Evolutionary conservation across 2,329 filamentous ascomycete genomes (phyloP), one percentile per base, ranked within the genome.

Genomic region (Xylariales sp.): DNA sequence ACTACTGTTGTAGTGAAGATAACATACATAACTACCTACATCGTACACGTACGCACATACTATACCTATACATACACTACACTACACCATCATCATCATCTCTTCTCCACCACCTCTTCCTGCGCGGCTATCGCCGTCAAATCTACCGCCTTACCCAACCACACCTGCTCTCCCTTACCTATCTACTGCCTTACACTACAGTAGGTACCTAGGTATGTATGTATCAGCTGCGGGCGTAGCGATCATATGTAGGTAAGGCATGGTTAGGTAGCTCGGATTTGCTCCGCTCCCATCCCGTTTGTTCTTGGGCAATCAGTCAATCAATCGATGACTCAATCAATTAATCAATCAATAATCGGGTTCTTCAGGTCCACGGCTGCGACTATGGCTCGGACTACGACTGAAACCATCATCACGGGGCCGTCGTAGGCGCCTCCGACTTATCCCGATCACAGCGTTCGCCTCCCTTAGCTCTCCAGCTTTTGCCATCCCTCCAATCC

Each of bases 341-440:
- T 3, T 30, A n/a, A 52, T 34, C 49, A 32, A 49, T 23, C 46
- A 56, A 34, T 9, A n/a, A 30, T 32, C 39, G 54, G 39, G 54
- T n/a, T 23, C 10, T 30, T 56, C 10, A 23, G 18, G 53, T n/a
- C 23, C 6, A 30, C 54, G 30, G 10, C 28, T 16, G 48, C 48
- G 23, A 50, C 12, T 16, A 16, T 9, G 16, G 10, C 28, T 16
- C 28, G 28, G 23, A 50, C 12, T 16, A 16, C 14, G 30, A 28
- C 10, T 30, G 23, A 43, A 43, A 23, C 41, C 28, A 39, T 55
- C 56, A 30, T 60, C 56, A 34, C 49, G 45, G 54, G 54, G 18
- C 32, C 39, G 54, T 56, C 52, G 14, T 39, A 32, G 18, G 36
- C 45, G 28, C 50, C 41, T 39, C 64, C 60, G 62, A 43, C 45